phyloP scores from a whole-genome alignment of 2,329 filamentous ascomycete species.

The Cladosporium phlei region DNA sequence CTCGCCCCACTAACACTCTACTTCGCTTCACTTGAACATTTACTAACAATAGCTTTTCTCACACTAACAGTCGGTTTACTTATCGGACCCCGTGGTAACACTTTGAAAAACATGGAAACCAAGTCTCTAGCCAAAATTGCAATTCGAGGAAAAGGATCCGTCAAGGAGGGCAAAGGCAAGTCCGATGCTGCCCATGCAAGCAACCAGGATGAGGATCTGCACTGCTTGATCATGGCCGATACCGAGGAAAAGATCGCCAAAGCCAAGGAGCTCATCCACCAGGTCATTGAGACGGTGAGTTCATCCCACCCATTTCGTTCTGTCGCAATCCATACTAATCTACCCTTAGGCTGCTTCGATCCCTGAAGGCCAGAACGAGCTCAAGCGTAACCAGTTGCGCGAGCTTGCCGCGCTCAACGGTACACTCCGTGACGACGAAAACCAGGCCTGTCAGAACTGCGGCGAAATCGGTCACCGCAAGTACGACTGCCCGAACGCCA shows the following conservation, averaged over 20 bases:
- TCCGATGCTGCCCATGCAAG: slow-evolving; percentile 98
- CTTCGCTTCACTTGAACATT: slow-evolving; percentile 15
- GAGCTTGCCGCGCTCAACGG: slow-evolving; percentile 97
- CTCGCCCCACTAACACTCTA: slow-evolving; percentile 22
- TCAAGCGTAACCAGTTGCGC: slow-evolving; percentile 97
- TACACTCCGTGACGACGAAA: slow-evolving; percentile 97
- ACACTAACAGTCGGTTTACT: slow-evolving; percentile 96
- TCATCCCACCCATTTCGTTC: neutral
- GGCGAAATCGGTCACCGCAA: slow-evolving; percentile 98
- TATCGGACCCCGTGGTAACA: slow-evolving; percentile 99
- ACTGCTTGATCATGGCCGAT: slow-evolving; percentile 99
- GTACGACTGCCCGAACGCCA: slow-evolving; percentile 95
- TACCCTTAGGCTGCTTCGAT: slow-evolving; percentile 80
- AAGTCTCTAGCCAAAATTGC: slow-evolving; percentile 98
- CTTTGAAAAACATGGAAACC: slow-evolving; percentile 98
- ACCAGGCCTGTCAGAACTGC: slow-evolving; percentile 98
- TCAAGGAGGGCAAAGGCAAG: slow-evolving; percentile 98
- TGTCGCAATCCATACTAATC: slow-evolving; percentile 3
- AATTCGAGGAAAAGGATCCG: slow-evolving; percentile 97
- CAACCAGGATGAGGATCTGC: slow-evolving; percentile 99
- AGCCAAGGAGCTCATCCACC: slow-evolving; percentile 96
- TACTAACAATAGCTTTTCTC: slow-evolving; percentile 76
- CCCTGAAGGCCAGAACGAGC: slow-evolving; percentile 95
- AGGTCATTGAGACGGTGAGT: slow-evolving; percentile 95
- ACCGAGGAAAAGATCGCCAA: slow-evolving; percentile 99